Evolutionary conservation across 106 monocot genomes (phyloP).

Genomic region (Dendrobium chrysotoxum): DNA sequence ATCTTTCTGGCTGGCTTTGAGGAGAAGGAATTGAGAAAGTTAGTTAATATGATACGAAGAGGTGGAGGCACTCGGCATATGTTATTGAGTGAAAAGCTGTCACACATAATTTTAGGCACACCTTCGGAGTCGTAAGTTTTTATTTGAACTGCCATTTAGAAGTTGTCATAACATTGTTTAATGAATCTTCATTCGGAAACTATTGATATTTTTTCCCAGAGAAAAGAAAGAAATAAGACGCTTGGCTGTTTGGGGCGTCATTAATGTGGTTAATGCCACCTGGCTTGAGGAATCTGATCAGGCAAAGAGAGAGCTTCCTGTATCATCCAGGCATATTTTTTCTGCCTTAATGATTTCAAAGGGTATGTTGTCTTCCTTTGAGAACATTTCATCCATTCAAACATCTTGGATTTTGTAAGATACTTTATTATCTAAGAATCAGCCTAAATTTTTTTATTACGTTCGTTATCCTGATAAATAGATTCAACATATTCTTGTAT

Average conservation of each 20-base stretch:
- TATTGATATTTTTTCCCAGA: constrained; percentile 27
- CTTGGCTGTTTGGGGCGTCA: constrained; percentile 76
- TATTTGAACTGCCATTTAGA: background rate
- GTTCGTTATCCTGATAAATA: background rate
- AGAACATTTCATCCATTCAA: background rate
- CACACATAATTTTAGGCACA: constrained; percentile 81
- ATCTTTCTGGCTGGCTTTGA: constrained; percentile 73
- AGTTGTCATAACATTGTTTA: background rate
- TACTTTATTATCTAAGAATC: background rate
- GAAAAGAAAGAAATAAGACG: constrained; percentile 86
- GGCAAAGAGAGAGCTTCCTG: constrained; percentile 73
- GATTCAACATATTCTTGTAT: constrained; percentile 20
- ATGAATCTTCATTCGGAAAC: background rate
- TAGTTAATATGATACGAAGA: constrained; percentile 71
- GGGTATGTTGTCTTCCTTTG: constrained; percentile 33
- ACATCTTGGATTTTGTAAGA: background rate
- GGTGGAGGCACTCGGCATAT: constrained; percentile 84
- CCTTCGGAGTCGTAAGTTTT: constrained; percentile 80
- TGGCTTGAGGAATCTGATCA: constrained; percentile 92
- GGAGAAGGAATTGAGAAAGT: constrained; percentile 42
- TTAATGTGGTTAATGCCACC: constrained; percentile 57
- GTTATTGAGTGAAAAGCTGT: constrained; percentile 66
- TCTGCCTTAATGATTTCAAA: constrained; percentile 53
- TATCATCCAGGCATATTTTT: constrained; percentile 45
- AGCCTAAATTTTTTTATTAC: background rate